Percentiles rank a stretch among this genome's conserved stretches.
phyloP scores from a whole-genome alignment of 1,139 yeast genomes.

The Meyerozyma guilliermondii region DNA sequence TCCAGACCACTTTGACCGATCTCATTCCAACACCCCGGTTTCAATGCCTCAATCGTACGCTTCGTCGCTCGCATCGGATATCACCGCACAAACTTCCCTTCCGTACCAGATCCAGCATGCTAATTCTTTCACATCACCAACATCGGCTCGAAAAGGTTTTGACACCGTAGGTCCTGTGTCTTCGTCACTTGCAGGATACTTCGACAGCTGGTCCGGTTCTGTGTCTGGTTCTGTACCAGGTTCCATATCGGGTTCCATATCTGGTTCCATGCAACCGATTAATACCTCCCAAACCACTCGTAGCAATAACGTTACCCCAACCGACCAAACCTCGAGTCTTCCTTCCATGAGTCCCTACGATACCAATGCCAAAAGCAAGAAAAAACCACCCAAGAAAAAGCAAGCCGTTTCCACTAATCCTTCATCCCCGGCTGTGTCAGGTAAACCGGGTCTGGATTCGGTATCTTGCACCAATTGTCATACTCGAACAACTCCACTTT shows the following conservation, averaged over 20 bases:
- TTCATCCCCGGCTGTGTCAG: slow-evolving; percentile 1
- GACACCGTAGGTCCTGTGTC: background rate
- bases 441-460: slow-evolving; percentile 2
- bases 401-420: slow-evolving; percentile 1
- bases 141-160: background rate
- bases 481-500: slow-evolving; percentile 22
- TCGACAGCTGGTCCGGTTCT: background rate
- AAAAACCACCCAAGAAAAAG: slow-evolving; percentile 3
- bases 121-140: background rate
- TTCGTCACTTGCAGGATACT: background rate
- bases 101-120: slow-evolving; percentile 2
- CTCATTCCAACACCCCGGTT: slow-evolving; percentile 1
- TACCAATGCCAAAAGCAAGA: background rate
- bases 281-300: background rate
- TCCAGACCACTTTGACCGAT: slow-evolving; percentile 1
- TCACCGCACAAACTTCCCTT: background rate
- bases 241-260: background rate
- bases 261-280: background rate
- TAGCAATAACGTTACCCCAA: background rate
- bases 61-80: background rate
- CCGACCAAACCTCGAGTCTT: background rate
- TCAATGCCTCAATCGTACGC: background rate
- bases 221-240: background rate
- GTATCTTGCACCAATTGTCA: slow-evolving; percentile 21
- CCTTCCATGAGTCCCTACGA: background rate